These are phyloP conservation scores for Malassezia brasiliensis DNA, from an alignment of 1,284 basidiomycete genomes.

Conservation along the genomic window DNA sequence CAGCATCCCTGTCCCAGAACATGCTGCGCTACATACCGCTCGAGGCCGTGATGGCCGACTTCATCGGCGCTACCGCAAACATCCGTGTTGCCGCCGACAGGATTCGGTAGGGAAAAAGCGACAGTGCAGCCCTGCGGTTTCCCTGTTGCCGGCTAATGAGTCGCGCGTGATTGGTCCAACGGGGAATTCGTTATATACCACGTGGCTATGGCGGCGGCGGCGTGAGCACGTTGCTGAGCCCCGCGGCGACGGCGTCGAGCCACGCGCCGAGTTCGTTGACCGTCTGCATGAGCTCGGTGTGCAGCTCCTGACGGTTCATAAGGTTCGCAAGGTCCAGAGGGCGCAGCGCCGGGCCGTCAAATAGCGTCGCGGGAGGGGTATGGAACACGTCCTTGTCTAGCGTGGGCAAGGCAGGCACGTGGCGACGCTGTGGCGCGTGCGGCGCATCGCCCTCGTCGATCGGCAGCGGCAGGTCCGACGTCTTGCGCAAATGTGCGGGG, in stretches of 20 bases:
- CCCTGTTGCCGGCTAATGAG: neutral
- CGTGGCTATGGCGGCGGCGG: neutral
- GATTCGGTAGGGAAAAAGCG: neutral
- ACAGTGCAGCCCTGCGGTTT: neutral
- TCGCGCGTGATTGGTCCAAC: neutral
- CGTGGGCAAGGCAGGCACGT: neutral
- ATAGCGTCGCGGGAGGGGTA: neutral
- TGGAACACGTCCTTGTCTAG: constrained; percentile 1
- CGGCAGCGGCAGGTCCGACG: neutral
- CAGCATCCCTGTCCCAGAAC: neutral
- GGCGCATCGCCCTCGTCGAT: neutral
- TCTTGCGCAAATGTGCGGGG: neutral
- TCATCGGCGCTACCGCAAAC: constrained; percentile 8
- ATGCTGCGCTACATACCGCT: constrained; percentile 4
- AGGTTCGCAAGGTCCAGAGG: constrained; percentile 64
- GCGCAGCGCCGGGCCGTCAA: constrained; percentile 51
- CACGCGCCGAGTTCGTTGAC: constrained; percentile 71
- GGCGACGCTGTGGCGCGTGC: neutral
- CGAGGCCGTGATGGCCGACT: constrained; percentile 8
- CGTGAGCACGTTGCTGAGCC: constrained; percentile 22
- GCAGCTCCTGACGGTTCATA: constrained; percentile 58
- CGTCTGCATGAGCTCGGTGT: constrained; percentile 62
- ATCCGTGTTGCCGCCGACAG: neutral
- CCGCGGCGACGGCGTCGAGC: constrained; percentile 65
- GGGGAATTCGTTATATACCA: neutral